These are phyloP conservation scores for Stagonosporopsis chrysanthemi DNA, from an alignment of 2,329 filamentous ascomycete species.

Conservation along the genomic window DNA sequence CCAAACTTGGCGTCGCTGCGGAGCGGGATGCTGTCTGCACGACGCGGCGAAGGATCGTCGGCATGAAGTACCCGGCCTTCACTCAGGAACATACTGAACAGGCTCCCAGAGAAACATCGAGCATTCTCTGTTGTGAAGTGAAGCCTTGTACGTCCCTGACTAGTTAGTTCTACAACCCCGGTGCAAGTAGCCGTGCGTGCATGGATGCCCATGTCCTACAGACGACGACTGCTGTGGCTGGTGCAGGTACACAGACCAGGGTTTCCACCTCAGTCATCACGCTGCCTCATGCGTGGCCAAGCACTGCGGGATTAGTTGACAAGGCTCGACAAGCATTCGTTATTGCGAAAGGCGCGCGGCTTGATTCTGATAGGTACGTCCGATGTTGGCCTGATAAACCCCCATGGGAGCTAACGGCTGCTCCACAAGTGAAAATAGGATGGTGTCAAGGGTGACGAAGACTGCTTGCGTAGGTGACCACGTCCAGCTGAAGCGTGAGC, in stretches of 20 bases:
- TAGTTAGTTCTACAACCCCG: not conserved
- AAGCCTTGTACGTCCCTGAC: not conserved
- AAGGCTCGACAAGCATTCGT: not conserved
- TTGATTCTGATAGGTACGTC: not conserved
- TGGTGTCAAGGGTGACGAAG: constrained; percentile 13
- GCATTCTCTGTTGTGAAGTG: not conserved
- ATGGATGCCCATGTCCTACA: not conserved
- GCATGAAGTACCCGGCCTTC: not conserved
- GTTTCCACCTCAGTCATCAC: constrained; percentile 1
- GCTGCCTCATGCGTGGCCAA: constrained; percentile 2
- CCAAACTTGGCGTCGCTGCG: not conserved
- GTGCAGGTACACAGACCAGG: constrained; percentile 1
- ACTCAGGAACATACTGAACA: not conserved
- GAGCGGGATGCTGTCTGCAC: not conserved
- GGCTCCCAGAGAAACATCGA: not conserved
- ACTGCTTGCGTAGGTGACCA: constrained; percentile 16
- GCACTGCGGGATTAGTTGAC: not conserved
- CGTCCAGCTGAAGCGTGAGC: not conserved
- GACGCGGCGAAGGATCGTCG: constrained; percentile 3
- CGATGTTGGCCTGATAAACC: not conserved
- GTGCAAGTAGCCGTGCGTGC: no score
- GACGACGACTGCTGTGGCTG: constrained; percentile 6
- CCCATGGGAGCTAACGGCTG: not conserved
- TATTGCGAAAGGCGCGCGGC: not conserved
- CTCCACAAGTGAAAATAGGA: not conserved